Conservation (phyloP, 805 yeast species). For the Cyberlindnera americana region DNA sequence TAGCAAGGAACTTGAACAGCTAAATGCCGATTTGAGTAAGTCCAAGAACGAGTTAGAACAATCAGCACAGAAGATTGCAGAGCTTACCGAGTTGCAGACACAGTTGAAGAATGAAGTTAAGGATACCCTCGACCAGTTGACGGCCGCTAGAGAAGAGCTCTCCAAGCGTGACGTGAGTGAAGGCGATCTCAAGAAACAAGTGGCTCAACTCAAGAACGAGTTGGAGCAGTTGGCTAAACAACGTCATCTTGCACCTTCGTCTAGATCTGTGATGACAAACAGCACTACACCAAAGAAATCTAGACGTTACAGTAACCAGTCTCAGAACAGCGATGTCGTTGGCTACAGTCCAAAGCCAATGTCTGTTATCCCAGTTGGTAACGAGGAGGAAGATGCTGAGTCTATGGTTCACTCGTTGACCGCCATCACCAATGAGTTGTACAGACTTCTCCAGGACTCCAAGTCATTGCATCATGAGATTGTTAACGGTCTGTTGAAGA, state of each 20-base stretch:
- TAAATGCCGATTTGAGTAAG: slow-evolving; percentile 52
- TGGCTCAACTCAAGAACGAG: slow-evolving; percentile 39
- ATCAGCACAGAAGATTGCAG: slow-evolving; percentile 57
- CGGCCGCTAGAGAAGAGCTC: slow-evolving; percentile 54
- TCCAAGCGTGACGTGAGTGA: slow-evolving; percentile 60
- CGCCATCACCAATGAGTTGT: slow-evolving; percentile 72
- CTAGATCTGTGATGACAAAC: slow-evolving; percentile 21
- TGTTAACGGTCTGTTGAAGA: slow-evolving; percentile 80
- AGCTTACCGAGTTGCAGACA: slow-evolving; percentile 56
- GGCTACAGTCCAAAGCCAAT: slow-evolving; percentile 47
- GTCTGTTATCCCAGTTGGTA: slow-evolving; percentile 56
- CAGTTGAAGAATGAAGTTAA: slow-evolving; percentile 62
- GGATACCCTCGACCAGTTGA: slow-evolving; percentile 57
- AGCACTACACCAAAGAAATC: slow-evolving; percentile 29
- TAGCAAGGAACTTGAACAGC: slow-evolving; percentile 40
- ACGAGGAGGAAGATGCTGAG: slow-evolving; percentile 44
- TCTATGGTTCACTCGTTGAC: slow-evolving; percentile 46
- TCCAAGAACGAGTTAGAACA: slow-evolving; percentile 54
- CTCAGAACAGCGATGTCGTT: slow-evolving; percentile 33
- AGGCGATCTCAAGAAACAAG: slow-evolving; percentile 51
- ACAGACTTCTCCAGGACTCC: slow-evolving; percentile 66
- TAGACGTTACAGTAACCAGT: slow-evolving; percentile 36
- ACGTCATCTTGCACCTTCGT: slow-evolving; percentile 26
- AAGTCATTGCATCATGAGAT: slow-evolving; percentile 75
- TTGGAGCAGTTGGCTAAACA: slow-evolving; percentile 30